Evolutionary conservation across 2,329 filamentous ascomycete species (phyloP), one percentile per base, ranked within the genome.

Genomic region (Colletotrichum incanum): DNA sequence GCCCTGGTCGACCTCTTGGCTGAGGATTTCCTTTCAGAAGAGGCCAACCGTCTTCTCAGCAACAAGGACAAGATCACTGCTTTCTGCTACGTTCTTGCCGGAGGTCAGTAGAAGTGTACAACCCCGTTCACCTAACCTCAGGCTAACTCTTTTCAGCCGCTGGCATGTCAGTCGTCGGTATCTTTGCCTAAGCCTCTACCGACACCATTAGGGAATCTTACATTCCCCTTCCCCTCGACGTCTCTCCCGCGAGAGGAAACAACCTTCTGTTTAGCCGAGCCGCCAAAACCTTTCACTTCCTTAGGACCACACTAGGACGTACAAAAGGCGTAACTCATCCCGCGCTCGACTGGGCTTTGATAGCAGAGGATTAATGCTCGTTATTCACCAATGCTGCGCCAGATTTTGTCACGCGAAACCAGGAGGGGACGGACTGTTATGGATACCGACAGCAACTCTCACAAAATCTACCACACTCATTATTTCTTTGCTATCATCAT

Each of bases 11-110:
- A 92, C 77, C 80, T 92, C 39, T 80, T 92, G 45, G 89, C 89
- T 5, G 90, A 92, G 76, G 90, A 92, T 77, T 92, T 92, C 81
- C 82, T 92, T 23, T 91, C 89, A 0, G 88, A 90, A 64, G 87
- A 90, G 76, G 86, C 86, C 0, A 80, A 83, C 61, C 78, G 80
- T n/a, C 78, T 83, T 2, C 80, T 91, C 84, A 86, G 80, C 3
- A 86, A 83, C 76, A 87, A 84, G 74, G 84, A 87, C 65, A 89
- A 88, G 82, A 87, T 85, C 39, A 75, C 78, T 2, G 90, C 89
- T 0, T 90, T 91, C 76, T 73, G 75, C 65, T 89, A 78, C 75
- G 84, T 89, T 18, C 80, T 89, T 43, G 76, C 85, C 3, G 87
- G 87, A 82, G 87, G 87, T 88, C 78, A 79, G 80, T 75, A 26